Base-by-base conservation (phyloP, 352 stramenopile genomes). In the Globisporangium cederbergense region DNA sequence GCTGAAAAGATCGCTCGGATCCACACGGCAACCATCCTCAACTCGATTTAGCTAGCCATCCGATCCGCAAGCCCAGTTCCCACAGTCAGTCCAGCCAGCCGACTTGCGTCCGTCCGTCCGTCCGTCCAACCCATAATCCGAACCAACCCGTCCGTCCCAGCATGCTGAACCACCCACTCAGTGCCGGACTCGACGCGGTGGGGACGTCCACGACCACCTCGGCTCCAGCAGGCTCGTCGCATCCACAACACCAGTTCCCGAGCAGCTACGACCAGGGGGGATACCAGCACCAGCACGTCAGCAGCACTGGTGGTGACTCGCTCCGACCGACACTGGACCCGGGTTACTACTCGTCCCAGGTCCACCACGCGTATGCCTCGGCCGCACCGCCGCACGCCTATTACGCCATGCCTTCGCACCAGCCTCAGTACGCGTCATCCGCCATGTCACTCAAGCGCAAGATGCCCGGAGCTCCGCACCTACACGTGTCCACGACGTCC, bases 381-480 rank as follows among this genome's bases (percentile, higher is more conserved):
- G 25, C 49, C 22, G 53, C 68, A 56, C 52, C 53, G 57, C 36
- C 60, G 36, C 64, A 70, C 34, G 9, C 55, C 16, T 57, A 64
- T 7, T 68, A 70, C n/a, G 51, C 61, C 16, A 10, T 57, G 5
- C 20, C 51, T 22, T 55, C 49, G 28, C 32, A 58, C 11, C 55
- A 53, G 18, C 60, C 54, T 20, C 53, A 69, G 49, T 67, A 73
- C 42, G 66, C 70, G 38, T 64, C 63, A 34, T 65, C 71, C 34
- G 62, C 22, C 34, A 51, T 58, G 58, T 71, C 75, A 50, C 72
- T 82, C 52, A 82, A 82, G 72, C 66, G 75, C 58, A 79, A 79
- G 55, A 76, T 69, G 56, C 65, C 73, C 11, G 47, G 58, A 50
- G 62, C 61, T 7, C 66, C 60, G 40, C 32, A 58, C 30, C 52